phyloP scores from a whole-genome alignment of 2,329 filamentous ascomycete genomes.

The Fusarium newnesense region DNA sequence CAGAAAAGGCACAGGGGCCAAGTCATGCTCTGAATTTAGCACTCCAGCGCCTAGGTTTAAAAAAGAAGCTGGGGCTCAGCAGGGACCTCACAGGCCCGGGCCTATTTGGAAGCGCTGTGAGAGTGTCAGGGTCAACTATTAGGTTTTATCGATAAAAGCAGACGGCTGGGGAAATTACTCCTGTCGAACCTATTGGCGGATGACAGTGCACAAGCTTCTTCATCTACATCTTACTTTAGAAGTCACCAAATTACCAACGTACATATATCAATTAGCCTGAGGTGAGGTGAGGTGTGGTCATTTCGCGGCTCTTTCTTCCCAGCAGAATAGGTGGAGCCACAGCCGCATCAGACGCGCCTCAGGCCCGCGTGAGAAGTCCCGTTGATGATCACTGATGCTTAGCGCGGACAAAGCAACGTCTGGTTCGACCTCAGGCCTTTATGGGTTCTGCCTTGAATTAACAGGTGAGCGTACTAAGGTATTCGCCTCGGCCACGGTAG shows the following conservation, averaged over 20 bases:
- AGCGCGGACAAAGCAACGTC: constrained; percentile 39
- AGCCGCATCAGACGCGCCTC: constrained; percentile 42
- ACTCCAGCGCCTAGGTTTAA: constrained; percentile 22
- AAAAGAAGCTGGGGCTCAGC: constrained; percentile 21
- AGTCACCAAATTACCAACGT: neutral
- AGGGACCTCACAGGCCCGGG: constrained; percentile 13
- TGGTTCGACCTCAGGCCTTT: constrained; percentile 40
- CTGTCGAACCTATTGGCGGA: neutral
- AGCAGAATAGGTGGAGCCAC: constrained; percentile 26
- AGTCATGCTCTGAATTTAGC: neutral
- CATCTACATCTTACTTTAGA: neutral
- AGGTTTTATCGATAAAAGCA: neutral
- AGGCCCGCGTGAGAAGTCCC: constrained; percentile 26
- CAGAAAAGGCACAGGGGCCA: constrained; percentile 3
- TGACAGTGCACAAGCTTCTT: neutral
- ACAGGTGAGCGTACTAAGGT: neutral
- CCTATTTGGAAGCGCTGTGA: constrained; percentile 21
- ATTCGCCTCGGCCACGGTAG: neutral
- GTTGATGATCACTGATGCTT: constrained; percentile 32
- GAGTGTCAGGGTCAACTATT: neutral
- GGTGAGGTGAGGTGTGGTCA: constrained; percentile 24
- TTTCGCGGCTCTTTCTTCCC: constrained; percentile 38
- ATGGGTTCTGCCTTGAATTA: constrained; percentile 14
- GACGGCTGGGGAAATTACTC: neutral
- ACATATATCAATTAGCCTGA: constrained; percentile 1